Conservation (phyloP, 371 early-diverging fungal species). For the Mucor plumbeus region DNA sequence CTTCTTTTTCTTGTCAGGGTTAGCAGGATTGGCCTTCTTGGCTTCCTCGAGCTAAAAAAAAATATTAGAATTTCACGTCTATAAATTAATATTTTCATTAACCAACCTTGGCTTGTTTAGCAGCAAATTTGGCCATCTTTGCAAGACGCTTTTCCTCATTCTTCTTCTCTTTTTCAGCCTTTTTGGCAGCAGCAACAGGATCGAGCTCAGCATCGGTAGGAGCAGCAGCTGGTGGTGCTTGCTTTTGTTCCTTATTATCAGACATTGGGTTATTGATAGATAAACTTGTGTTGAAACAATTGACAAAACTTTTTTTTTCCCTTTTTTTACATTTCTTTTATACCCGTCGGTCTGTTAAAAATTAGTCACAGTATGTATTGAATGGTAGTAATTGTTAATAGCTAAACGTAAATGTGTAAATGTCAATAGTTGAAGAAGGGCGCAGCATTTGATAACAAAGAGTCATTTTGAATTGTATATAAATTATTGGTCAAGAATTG, state of each 20-base stretch:
- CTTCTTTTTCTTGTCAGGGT: constrained; percentile 67
- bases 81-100: not conserved
- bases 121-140: constrained; percentile 93
- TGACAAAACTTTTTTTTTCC: constrained; percentile 27
- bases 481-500: not conserved
- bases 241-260: constrained; percentile 39
- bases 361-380: constrained; percentile 1
- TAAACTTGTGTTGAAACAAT: not conserved
- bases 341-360: constrained; percentile 8
- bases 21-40: constrained; percentile 47
- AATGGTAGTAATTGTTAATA: no score
- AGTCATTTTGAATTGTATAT: not conserved
- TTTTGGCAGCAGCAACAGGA: constrained; percentile 50
- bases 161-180: constrained; percentile 78
- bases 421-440: no score
- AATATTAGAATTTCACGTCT: not conserved
- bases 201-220: constrained; percentile 25
- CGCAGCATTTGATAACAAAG: no score
- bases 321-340: not conserved
- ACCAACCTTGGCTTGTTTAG: constrained; percentile 78
- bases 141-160: constrained; percentile 93
- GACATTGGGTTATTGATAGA: constrained; percentile 15
- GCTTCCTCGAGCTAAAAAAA: constrained; percentile 56
- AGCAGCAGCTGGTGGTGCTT: constrained; percentile 10
- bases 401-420: no score